Evolutionary conservation across 2,329 filamentous ascomycete genomes (phyloP).

Genomic region (Fonsecaea nubica): DNA sequence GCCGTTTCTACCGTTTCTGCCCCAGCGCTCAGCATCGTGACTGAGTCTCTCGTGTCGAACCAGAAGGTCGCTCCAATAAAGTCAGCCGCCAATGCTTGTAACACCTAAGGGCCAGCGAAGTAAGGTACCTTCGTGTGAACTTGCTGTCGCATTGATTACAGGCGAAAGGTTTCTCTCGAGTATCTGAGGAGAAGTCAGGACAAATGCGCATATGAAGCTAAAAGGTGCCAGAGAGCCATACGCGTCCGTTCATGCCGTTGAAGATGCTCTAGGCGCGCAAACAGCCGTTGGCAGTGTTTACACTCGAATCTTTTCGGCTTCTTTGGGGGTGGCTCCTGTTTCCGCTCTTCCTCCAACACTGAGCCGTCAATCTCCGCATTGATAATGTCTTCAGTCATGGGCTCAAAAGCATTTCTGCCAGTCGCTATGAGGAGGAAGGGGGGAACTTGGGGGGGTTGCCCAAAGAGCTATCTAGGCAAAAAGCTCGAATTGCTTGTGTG

Average conservation of each 20-base stretch:
- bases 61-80: constrained; percentile 47
- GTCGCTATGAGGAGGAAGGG: not conserved
- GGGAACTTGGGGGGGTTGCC: constrained; percentile 6
- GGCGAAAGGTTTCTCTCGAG: constrained; percentile 50
- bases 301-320: constrained; percentile 52
- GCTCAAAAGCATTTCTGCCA: constrained; percentile 17
- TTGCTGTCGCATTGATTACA: constrained; percentile 51
- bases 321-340: constrained; percentile 41
- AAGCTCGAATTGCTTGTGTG: not conserved
- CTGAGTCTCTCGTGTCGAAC: constrained; percentile 51
- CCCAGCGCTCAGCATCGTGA: constrained; percentile 41
- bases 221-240: constrained; percentile 18
- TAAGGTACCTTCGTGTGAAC: constrained; percentile 50
- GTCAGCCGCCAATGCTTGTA: constrained; percentile 20
- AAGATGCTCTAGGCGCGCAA: constrained; percentile 50
- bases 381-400: constrained; percentile 30
- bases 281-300: constrained; percentile 37
- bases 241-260: constrained; percentile 51
- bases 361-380: constrained; percentile 21
- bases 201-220: not conserved
- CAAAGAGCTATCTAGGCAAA: constrained; percentile 11
- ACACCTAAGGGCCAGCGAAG: constrained; percentile 15
- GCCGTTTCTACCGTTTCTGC: constrained; percentile 32
- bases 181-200: constrained; percentile 38
- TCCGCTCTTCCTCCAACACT: constrained; percentile 20